These are phyloP conservation scores for Scenedesmus sp. DNA, from an alignment of 163 green algal species.

Conservation along the genomic window DNA sequence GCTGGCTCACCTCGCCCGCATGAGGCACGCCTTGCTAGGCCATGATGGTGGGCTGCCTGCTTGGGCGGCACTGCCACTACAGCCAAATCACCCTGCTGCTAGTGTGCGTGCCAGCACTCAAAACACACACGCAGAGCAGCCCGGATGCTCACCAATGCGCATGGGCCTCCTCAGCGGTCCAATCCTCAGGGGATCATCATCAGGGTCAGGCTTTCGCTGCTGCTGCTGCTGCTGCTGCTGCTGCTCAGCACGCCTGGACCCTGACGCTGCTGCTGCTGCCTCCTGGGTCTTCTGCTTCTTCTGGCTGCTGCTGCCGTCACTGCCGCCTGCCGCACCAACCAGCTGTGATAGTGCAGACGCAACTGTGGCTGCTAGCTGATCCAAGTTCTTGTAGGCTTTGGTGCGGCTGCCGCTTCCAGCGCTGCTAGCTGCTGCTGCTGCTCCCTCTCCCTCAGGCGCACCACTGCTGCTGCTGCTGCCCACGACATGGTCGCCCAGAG, in stretches of 20 bases:
- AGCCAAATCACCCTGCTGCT: too few relatives aligned
- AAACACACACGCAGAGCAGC: neutral
- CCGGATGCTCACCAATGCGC: neutral
- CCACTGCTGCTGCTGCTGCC: neutral
- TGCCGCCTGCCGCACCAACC: neutral
- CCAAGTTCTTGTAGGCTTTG: slow-evolving; percentile 46
- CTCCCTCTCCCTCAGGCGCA: neutral
- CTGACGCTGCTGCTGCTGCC: slow-evolving; percentile 27
- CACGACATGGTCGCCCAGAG: slow-evolving; percentile 41
- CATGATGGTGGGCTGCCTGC: too few relatives aligned
- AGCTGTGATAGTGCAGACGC: slow-evolving; percentile 33
- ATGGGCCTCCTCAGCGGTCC: slow-evolving; percentile 4
- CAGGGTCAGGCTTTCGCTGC: too few relatives aligned
- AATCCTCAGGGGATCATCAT: slow-evolving; percentile 19
- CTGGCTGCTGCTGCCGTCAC: neutral
- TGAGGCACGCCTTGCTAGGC: too few relatives aligned
- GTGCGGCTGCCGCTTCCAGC: neutral
- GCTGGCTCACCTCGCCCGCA: too few relatives aligned
- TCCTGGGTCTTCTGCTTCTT: slow-evolving; percentile 45
- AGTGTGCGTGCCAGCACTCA: too few relatives aligned
- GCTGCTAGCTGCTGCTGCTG: slow-evolving; percentile 16
- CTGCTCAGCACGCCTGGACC: neutral
- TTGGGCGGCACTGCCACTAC: too few relatives aligned
- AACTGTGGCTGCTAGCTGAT: slow-evolving; percentile 43
- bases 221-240: slow-evolving; percentile 12